Evolutionary conservation across 352 stramenopile species (phyloP).

Genomic region (Plasmopara viticola): DNA sequence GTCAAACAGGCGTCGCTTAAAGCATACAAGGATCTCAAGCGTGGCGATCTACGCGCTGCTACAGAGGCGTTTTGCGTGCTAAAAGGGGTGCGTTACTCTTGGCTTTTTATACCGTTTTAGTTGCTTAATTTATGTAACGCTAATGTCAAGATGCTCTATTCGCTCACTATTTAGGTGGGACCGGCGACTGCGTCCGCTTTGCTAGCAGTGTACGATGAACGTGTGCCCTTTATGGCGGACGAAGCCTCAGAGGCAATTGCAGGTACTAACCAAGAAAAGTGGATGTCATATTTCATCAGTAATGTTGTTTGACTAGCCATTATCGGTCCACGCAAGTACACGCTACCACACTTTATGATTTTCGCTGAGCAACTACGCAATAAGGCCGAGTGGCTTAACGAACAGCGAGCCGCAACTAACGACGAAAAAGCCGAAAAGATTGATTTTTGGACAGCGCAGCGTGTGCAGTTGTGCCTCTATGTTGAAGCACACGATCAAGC

Average conservation of each 20-base stretch:
- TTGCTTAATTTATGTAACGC: not conserved
- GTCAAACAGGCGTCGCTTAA: conserved; percentile 42
- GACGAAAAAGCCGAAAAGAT: conserved; percentile 17
- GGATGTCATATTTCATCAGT: conserved; percentile 6
- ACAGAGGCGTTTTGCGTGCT: conserved; percentile 47
- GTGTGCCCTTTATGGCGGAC: conserved; percentile 73
- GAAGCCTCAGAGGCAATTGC: conserved; percentile 70
- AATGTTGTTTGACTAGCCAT: conserved; percentile 28
- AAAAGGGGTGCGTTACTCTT: conserved; percentile 49
- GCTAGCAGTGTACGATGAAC: conserved; percentile 58
- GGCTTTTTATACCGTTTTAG: not conserved
- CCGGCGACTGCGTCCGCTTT: conserved; percentile 69
- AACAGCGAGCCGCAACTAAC: conserved; percentile 23
- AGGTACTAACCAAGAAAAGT: conserved; percentile 19
- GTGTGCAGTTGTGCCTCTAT: conserved; percentile 70
- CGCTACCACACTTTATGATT: conserved; percentile 59
- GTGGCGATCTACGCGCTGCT: conserved; percentile 29
- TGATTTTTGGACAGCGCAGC: conserved; percentile 49
- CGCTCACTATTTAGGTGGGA: conserved; percentile 41
- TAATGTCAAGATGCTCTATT: conserved; percentile 1
- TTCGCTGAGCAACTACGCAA: conserved; percentile 44
- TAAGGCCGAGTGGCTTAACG: conserved; percentile 55
- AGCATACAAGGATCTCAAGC: conserved; percentile 30
- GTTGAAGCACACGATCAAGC: conserved; percentile 23
- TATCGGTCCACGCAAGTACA: conserved; percentile 78